phyloP scores from a whole-genome alignment of 257 asterid genomes.

The Anisodus acutangulus region DNA sequence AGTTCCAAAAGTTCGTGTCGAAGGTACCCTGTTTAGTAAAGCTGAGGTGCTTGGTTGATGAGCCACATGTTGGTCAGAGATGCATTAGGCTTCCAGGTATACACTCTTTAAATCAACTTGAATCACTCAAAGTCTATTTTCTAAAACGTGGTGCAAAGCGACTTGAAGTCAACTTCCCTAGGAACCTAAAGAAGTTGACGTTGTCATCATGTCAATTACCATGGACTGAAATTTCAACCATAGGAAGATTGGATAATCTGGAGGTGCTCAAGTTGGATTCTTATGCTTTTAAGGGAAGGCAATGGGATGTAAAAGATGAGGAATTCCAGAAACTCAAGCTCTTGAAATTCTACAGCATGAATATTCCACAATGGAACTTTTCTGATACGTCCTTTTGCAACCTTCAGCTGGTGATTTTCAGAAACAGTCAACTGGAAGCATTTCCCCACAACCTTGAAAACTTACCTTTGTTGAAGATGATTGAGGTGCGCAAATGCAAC shows the following conservation, averaged over 20 bases:
- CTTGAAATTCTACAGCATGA: neutral
- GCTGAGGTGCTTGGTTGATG: conserved; percentile 8
- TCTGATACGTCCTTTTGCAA: neutral
- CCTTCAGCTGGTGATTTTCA: conserved; percentile 2
- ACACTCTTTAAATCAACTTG: conserved; percentile 7
- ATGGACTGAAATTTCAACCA: neutral
- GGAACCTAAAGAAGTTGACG: conserved; percentile 29
- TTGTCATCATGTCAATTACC: conserved; percentile 20
- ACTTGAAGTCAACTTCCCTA: conserved; percentile 18
- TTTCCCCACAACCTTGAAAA: neutral
- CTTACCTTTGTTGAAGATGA: neutral
- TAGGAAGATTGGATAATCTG: neutral
- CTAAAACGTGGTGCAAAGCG: neutral
- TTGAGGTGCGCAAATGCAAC: neutral
- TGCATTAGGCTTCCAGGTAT: conserved; percentile 18
- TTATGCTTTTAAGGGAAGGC: neutral
- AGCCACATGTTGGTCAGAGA: neutral
- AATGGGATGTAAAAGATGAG: conserved; percentile 19
- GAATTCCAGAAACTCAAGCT: conserved; percentile 1
- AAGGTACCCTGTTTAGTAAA: conserved; percentile 6
- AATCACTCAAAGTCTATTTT: conserved; percentile 21
- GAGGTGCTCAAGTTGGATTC: conserved; percentile 24
- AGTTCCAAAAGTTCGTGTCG: conserved; percentile 6
- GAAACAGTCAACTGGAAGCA: neutral
- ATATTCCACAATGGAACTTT: neutral